Conservation (phyloP, 179 eudicot species). For the Camellia oleifera region DNA sequence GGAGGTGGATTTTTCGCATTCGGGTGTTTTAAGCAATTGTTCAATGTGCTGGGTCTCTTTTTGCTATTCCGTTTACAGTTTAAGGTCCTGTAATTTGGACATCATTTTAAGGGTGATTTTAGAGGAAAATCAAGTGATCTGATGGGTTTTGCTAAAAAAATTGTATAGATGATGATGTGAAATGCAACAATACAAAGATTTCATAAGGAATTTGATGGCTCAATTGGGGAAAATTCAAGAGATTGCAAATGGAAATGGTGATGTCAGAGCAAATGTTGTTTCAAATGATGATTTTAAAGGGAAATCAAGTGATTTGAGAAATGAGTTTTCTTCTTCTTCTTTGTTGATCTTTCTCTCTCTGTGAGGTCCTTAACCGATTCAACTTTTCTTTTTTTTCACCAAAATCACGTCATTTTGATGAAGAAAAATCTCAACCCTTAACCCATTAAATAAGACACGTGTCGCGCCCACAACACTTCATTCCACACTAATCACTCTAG, state of each 20-base stretch:
- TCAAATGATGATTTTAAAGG: not conserved
- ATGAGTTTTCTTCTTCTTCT: no score
- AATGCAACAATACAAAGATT: not conserved
- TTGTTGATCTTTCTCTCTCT: no score
- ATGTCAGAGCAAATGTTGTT: not conserved
- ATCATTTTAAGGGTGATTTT: conserved; percentile 20
- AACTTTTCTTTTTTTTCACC: no score
- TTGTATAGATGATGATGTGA: conserved; percentile 9
- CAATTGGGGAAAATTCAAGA: conserved; percentile 24
- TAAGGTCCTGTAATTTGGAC: conserved; percentile 31
- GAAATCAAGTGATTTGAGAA: no score
- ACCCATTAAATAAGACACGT: no score
- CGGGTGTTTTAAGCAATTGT: conserved; percentile 38
- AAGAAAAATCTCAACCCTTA: no score
- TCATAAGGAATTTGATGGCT: not conserved
- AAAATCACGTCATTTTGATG: no score
- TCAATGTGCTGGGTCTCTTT: conserved; percentile 32
- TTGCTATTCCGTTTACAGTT: conserved; percentile 42
- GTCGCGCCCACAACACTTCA: no score
- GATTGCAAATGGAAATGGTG: conserved; percentile 15
- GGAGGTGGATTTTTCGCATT: conserved; percentile 54
- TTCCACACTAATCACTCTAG: no score
- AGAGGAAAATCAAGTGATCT: conserved; percentile 27
- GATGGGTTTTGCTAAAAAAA: conserved; percentile 25
- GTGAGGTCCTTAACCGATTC: no score